These are phyloP conservation scores for Flaveria brownii DNA, from an alignment of 129 eudicot species.

Conservation along the genomic window DNA sequence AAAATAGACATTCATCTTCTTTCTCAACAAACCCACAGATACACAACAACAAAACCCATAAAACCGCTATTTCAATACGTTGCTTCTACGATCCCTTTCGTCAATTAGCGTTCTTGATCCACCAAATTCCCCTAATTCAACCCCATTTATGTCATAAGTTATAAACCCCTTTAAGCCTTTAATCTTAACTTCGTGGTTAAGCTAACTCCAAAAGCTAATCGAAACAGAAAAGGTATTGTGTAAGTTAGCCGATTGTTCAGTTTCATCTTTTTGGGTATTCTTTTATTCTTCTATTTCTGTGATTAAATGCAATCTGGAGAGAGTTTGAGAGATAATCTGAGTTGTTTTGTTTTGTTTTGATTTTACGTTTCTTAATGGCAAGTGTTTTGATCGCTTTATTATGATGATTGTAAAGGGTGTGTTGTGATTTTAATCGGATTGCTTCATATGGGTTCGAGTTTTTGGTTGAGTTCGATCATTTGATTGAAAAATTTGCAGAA, in stretches of 20 bases:
- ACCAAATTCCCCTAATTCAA: slow-evolving; percentile 16
- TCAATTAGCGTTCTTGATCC: slow-evolving; percentile 14
- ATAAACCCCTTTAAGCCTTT: neutral
- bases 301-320: neutral
- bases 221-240: slow-evolving; percentile 36
- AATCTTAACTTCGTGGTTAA: slow-evolving; percentile 25
- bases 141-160: slow-evolving; percentile 10
- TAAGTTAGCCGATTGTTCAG: slow-evolving; percentile 37
- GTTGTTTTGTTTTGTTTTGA: neutral
- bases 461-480: slow-evolving; percentile 2
- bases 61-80: slow-evolving; percentile 29
- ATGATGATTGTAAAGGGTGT: slow-evolving; percentile 9
- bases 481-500: slow-evolving; percentile 12
- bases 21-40: slow-evolving; percentile 24
- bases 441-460: neutral
- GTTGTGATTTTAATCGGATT: neutral
- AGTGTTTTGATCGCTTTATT: slow-evolving; percentile 6
- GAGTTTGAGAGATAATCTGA: neutral
- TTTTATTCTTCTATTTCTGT: neutral
- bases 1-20: slow-evolving; percentile 10
- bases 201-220: slow-evolving; percentile 22
- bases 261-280: slow-evolving; percentile 20
- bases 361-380: neutral
- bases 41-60: slow-evolving; percentile 22
- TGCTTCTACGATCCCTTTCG: slow-evolving; percentile 34